Conservation (phyloP, 495 filamentous ascomycete genomes). For the Patellaria atrata region DNA sequence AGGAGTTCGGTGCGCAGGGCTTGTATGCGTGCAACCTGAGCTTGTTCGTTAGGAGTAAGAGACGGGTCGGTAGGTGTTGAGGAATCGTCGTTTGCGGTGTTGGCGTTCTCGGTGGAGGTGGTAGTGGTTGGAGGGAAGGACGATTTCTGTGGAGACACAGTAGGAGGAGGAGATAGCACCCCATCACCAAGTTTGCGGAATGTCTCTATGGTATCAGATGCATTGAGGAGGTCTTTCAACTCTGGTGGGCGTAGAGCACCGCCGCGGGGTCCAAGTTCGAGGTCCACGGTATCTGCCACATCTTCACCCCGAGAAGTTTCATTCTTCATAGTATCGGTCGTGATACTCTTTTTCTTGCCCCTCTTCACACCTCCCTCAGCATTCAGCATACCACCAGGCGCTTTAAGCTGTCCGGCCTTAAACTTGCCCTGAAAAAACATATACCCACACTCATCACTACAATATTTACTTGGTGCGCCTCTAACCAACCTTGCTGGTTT, state of each 20-base stretch:
- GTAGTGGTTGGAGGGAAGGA: no score
- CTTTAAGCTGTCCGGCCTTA: no score
- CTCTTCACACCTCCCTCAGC: conserved; percentile 4
- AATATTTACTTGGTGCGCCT: conserved; percentile 47
- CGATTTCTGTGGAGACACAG: conserved; percentile 16
- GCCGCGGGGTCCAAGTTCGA: conserved; percentile 40
- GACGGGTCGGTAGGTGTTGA: conserved; percentile 1
- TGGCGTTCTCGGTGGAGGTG: not conserved
- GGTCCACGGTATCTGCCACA: conserved; percentile 24
- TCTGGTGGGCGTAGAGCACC: conserved; percentile 43
- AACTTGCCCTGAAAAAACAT: conserved; percentile 40
- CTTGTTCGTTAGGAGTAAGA: conserved; percentile 17
- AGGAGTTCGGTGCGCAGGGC: conserved; percentile 20
- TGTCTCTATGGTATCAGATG: conserved; percentile 33
- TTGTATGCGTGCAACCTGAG: conserved; percentile 17
- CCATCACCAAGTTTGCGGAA: conserved; percentile 45
- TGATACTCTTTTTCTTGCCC: conserved; percentile 10
- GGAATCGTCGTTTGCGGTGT: not conserved
- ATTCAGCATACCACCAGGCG: conserved; percentile 6
- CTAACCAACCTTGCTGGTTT: conserved; percentile 41
- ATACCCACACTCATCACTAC: conserved; percentile 48
- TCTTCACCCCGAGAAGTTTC: not conserved
- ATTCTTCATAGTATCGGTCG: no score
- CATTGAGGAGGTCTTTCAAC: conserved; percentile 39
- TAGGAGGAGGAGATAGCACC: conserved; percentile 28